Evolutionary conservation across 2,329 filamentous ascomycete species (phyloP).

Genomic region (Endocalyx cinctus): DNA sequence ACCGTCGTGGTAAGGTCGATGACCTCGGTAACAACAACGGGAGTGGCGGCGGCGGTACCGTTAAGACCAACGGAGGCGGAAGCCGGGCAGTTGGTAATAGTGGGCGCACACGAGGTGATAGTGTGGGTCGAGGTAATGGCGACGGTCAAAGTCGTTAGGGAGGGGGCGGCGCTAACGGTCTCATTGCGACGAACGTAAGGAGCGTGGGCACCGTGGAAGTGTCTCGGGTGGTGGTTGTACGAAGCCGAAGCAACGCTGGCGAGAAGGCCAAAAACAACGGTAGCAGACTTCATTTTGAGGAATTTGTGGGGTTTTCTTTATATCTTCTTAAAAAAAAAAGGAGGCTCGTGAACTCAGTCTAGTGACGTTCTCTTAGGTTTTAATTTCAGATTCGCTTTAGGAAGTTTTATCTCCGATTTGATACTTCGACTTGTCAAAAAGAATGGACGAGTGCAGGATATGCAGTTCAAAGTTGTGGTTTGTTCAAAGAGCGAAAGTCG

Average conservation of each 20-base stretch:
- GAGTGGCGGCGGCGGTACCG: constrained; percentile 21
- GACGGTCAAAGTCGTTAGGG: constrained; percentile 27
- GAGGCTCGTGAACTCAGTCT: too few relatives aligned
- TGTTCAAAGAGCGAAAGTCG: constrained; percentile 29
- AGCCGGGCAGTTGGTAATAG: constrained; percentile 30
- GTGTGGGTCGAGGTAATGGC: constrained; percentile 25
- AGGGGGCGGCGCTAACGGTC: constrained; percentile 10
- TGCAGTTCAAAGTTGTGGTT: constrained; percentile 15
- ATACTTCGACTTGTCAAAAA: constrained; percentile 24
- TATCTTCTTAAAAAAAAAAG: too few relatives aligned
- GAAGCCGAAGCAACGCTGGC: constrained; percentile 26
- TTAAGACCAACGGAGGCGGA: constrained; percentile 13
- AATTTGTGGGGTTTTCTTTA: constrained; percentile 4
- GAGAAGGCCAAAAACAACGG: constrained; percentile 27
- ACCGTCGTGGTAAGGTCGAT: constrained; percentile 32
- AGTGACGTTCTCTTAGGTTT: too few relatives aligned
- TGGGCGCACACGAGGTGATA: constrained; percentile 28
- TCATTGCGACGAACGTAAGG: constrained; percentile 24
- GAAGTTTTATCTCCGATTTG: constrained; percentile 22
- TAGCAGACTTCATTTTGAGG: constrained; percentile 30
- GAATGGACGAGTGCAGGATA: constrained; percentile 26
- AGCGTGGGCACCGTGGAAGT: constrained; percentile 23
- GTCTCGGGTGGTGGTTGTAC: constrained; percentile 26
- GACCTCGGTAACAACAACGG: constrained; percentile 29
- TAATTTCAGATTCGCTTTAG: too few relatives aligned